Percentiles rank a stretch among this genome's conserved stretches.
These are phyloP conservation scores for Erodium maritimum DNA, from an alignment of 345 rosid genomes.

Conservation along the genomic window DNA sequence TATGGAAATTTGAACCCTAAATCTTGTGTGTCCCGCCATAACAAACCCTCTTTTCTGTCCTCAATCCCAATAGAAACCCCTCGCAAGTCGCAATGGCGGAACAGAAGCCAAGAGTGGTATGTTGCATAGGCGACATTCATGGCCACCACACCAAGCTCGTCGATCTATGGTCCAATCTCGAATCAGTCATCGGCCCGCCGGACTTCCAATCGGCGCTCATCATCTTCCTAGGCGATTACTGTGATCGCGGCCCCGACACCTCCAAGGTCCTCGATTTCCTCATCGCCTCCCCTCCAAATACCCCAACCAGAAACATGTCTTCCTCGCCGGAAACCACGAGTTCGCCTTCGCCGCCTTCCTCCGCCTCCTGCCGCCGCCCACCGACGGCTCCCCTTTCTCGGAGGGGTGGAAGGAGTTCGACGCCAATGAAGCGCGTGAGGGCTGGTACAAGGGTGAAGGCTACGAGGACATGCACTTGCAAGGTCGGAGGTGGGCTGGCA, in stretches of 20 bases:
- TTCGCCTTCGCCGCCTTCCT: slow-evolving; percentile 62
- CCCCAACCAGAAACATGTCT: slow-evolving; percentile 52
- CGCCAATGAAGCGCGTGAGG: slow-evolving; percentile 51
- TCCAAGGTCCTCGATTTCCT: slow-evolving; percentile 53
- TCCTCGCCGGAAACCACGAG: slow-evolving; percentile 69
- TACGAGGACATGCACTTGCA: slow-evolving; percentile 61
- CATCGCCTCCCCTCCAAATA: slow-evolving; percentile 29
- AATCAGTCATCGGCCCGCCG: slow-evolving; percentile 24
- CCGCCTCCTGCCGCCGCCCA: slow-evolving; percentile 38
- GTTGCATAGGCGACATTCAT: slow-evolving; percentile 77
- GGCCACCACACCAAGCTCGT: slow-evolving; percentile 53
- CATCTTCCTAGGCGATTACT: slow-evolving; percentile 83
- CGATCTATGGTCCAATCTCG: slow-evolving; percentile 62
- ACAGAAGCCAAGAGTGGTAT: slow-evolving; percentile 33
- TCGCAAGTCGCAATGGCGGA: no score
- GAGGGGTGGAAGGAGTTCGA: slow-evolving; percentile 57
- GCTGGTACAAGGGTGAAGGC: slow-evolving; percentile 63
- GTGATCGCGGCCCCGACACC: slow-evolving; percentile 76
- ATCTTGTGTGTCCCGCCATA: no score
- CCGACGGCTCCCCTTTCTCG: slow-evolving; percentile 30
- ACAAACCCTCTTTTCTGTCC: no score
- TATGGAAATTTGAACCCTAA: no score
- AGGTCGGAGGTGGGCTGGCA: slow-evolving; percentile 70
- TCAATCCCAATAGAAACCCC: no score
- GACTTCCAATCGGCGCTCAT: slow-evolving; percentile 49